phyloP scores from a whole-genome alignment of 495 filamentous ascomycete species.

The Podospora fimiseda region DNA sequence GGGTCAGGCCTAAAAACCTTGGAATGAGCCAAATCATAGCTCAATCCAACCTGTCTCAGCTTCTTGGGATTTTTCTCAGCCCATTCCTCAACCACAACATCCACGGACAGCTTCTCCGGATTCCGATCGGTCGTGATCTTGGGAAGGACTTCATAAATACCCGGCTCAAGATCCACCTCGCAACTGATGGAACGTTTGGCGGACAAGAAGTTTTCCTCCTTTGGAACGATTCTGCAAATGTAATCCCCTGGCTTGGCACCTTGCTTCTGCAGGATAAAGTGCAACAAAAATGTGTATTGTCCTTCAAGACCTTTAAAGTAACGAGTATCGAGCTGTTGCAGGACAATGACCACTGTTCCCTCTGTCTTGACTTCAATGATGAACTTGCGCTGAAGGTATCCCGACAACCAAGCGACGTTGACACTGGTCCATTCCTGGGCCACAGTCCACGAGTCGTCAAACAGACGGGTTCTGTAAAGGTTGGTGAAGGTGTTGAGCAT shows the following conservation, averaged over 20 bases:
- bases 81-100: constrained; percentile 59
- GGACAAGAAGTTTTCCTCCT: constrained; percentile 45
- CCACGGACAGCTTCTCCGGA: constrained; percentile 47
- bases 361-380: constrained; percentile 57
- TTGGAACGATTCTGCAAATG: constrained; percentile 63
- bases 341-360: constrained; percentile 68
- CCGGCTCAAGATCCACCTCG: constrained; percentile 75
- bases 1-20: constrained; percentile 58
- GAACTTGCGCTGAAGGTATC: constrained; percentile 82
- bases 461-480: constrained; percentile 81
- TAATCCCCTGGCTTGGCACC: constrained; percentile 64
- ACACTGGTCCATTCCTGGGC: constrained; percentile 80
- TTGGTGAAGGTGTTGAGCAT: constrained; percentile 74
- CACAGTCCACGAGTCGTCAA: constrained; percentile 75
- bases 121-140: constrained; percentile 66
- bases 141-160: constrained; percentile 72
- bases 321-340: constrained; percentile 76
- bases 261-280: constrained; percentile 75
- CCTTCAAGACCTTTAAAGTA: constrained; percentile 81
- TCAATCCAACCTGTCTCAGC: constrained; percentile 69
- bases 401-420: constrained; percentile 75
- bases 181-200: constrained; percentile 70
- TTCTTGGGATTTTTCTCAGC: constrained; percentile 66
- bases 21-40: constrained; percentile 78
- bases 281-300: constrained; percentile 68